Evolutionary conservation across 768 basidiomycete species (phyloP).

Genomic region (Pisolithus marmoratus): DNA sequence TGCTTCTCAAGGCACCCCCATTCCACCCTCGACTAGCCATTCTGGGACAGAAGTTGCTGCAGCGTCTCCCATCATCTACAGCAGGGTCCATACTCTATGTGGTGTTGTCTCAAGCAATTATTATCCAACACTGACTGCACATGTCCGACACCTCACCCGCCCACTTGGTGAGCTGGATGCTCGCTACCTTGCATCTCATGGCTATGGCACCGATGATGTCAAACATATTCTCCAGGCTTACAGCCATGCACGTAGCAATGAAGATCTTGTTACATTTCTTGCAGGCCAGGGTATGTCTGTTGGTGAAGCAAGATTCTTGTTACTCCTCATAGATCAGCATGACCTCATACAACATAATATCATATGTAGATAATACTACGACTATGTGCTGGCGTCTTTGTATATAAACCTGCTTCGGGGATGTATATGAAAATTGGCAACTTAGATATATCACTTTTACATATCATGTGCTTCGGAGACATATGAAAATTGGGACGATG

Average conservation of each 20-base stretch:
- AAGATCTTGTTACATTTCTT: not conserved
- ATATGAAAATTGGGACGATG: too few relatives aligned
- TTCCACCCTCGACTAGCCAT: not conserved
- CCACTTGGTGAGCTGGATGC: not conserved
- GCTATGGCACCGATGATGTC: not conserved
- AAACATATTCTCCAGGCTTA: not conserved
- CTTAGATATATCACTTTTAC: too few relatives aligned
- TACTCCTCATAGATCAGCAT: too few relatives aligned
- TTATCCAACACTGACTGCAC: not conserved
- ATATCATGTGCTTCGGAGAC: too few relatives aligned
- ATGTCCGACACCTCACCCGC: not conserved
- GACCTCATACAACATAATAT: too few relatives aligned
- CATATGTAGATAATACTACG: too few relatives aligned
- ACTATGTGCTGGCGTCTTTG: too few relatives aligned
- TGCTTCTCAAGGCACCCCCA: not conserved
- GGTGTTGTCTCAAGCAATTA: not conserved
- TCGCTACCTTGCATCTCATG: not conserved
- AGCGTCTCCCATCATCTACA: not conserved
- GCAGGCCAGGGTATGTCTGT: too few relatives aligned
- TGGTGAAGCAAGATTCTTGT: too few relatives aligned
- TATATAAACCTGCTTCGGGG: too few relatives aligned
- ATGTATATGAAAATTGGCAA: too few relatives aligned
- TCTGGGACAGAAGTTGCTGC: not conserved
- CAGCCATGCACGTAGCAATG: not conserved
- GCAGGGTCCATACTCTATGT: not conserved